phyloP scores from a whole-genome alignment of 768 basidiomycete genomes.

The Agaricus subrufescens region DNA sequence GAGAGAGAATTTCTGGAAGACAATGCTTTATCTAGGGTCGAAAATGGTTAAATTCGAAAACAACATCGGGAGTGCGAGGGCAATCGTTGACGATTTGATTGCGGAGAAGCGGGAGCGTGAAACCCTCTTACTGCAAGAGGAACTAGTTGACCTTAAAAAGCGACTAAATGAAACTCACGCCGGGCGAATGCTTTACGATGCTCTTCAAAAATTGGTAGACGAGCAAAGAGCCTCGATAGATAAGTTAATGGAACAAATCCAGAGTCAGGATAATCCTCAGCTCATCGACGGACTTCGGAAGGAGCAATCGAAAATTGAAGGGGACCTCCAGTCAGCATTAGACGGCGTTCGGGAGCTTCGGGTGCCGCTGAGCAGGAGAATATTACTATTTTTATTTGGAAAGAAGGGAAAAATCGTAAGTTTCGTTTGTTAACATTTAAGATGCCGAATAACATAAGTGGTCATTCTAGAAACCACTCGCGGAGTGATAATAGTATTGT shows the following conservation, averaged over 20 bases:
- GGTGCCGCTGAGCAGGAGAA: background rate
- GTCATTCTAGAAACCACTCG: too few relatives aligned
- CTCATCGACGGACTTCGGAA: background rate
- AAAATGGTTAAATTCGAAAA: background rate
- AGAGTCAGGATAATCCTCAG: background rate
- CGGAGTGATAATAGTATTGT: too few relatives aligned
- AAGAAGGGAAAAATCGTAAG: slow-evolving; percentile 3
- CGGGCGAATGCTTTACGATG: background rate
- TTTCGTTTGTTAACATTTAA: background rate
- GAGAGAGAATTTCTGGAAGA: slow-evolving; percentile 13
- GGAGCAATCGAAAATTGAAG: slow-evolving; percentile 1
- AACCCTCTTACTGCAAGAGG: slow-evolving; percentile 1
- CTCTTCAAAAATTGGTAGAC: background rate
- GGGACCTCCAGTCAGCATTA: background rate
- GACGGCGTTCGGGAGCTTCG: background rate
- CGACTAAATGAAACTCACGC: slow-evolving; percentile 2
- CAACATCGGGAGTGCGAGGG: background rate
- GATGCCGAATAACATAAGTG: too few relatives aligned
- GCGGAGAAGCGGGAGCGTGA: background rate
- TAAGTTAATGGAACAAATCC: background rate
- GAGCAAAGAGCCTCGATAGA: background rate
- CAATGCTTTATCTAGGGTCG: slow-evolving; percentile 11
- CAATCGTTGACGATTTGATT: background rate
- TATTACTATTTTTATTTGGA: background rate
- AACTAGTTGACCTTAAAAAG: slow-evolving; percentile 3